Evolutionary conservation across 495 filamentous ascomycete species (phyloP), one percentile per base, ranked within the genome.

Genomic region (Jackrogersella multiformis): DNA sequence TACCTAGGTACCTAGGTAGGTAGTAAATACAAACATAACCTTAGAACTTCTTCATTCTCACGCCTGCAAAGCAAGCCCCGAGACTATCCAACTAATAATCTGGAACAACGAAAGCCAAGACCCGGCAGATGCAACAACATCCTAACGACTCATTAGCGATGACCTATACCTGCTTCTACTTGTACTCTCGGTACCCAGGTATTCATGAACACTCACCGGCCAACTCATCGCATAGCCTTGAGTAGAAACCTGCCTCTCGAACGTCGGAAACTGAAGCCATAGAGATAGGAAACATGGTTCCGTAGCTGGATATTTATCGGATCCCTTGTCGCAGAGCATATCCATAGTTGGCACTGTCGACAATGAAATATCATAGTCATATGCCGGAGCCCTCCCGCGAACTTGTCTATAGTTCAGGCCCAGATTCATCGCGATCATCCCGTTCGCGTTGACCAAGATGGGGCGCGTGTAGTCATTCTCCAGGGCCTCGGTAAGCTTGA

Each of bases 21-120:
- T 28, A n/a, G 2, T 28, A 6, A 49, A 28, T 30, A 30, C 26
- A 30, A 30, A 30, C 7, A 30, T 30, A 7, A 30, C 7, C n/a
- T n/a, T n/a, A n/a, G n/a, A n/a, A n/a, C n/a, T n/a, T n/a, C n/a
- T n/a, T n/a, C n/a, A n/a, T n/a, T n/a, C n/a, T 30, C 18, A 49
- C n/a, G 24, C 4, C 8, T 49, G 26, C n/a, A 49, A 16, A 49
- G 45, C 45, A 20, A 49, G 45, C 8, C 45, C 45, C 6, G 45
- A 49, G 26, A 49, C 12, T 28, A 49, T 49, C 45, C 45, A 49
- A 32, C 45, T 49, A 15, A 49, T 32, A 12, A 49, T 49, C 45
- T 49, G 45, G 26, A 49, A 49, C 24, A 49, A 32, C 26, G 45
- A 49, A 4, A 49, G 45, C 45, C 26, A 49, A 16, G 45, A 49